A percentile compares a stretch with the other conserved stretches of the same genome.
phyloP scores from a whole-genome alignment of 176 grass and related monocot genomes.

The Juncus effusus region DNA sequence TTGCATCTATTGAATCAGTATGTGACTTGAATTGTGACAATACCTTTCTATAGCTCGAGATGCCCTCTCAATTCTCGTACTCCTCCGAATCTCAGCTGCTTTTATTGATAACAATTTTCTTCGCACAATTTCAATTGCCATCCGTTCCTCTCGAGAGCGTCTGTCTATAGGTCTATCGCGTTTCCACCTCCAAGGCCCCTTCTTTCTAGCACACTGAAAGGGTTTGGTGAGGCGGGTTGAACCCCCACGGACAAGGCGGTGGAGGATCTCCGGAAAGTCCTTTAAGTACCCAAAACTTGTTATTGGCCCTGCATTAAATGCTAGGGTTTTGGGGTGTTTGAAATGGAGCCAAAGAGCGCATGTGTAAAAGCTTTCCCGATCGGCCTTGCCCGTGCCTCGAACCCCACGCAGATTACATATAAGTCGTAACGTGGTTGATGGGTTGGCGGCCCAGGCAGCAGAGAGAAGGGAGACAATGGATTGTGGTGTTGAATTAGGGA shows the following conservation, averaged over 20 bases:
- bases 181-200: no score
- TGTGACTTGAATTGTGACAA: no score
- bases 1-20: no score
- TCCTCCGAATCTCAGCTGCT: no score
- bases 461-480: conserved; percentile 26
- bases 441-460: conserved; percentile 34
- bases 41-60: no score
- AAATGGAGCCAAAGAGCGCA: conserved; percentile 26
- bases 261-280: conserved; percentile 48
- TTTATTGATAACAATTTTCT: no score
- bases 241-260: conserved; percentile 36
- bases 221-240: no score
- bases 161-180: no score
- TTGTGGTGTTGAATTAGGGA: conserved; percentile 14
- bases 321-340: conserved; percentile 40
- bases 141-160: no score
- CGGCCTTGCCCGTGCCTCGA: conserved; percentile 35
- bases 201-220: no score
- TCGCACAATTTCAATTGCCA: no score
- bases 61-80: no score
- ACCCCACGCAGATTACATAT: conserved; percentile 42
- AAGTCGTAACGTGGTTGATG: conserved; percentile 38
- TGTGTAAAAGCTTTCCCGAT: conserved; percentile 39
- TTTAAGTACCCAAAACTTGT: conserved; percentile 46
- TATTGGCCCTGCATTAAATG: conserved; percentile 27